phyloP scores from a whole-genome alignment of 495 filamentous ascomycete species.

The Trichoderma gamsii region DNA sequence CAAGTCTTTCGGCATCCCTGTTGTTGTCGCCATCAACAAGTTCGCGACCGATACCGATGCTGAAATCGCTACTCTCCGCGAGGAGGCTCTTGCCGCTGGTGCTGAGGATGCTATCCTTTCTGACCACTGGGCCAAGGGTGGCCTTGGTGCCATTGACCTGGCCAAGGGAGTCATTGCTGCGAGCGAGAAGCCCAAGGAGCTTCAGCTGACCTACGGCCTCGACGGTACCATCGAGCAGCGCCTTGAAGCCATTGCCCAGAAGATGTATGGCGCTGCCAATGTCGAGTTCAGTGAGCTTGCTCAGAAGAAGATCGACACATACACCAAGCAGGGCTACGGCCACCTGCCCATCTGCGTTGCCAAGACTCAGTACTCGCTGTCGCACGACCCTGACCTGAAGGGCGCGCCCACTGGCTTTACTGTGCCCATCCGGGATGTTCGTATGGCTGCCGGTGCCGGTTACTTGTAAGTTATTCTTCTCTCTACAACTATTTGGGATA shows the following conservation, averaged over 20 bases:
- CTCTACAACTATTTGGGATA: not conserved
- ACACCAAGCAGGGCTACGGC: conserved; percentile 84
- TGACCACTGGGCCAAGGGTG: conserved; percentile 96
- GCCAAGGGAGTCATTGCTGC: conserved; percentile 81
- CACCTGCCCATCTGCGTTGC: conserved; percentile 94
- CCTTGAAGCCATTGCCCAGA: conserved; percentile 82
- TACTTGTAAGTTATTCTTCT: conserved; percentile 59
- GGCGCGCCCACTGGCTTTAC: conserved; percentile 96
- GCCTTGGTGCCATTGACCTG: conserved; percentile 82
- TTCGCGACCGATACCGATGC: conserved; percentile 91
- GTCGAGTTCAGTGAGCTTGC: conserved; percentile 93
- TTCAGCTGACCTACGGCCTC: conserved; percentile 79
- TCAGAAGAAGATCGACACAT: conserved; percentile 91
- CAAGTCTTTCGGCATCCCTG: conserved; percentile 78
- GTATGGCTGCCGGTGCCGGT: conserved; percentile 88
- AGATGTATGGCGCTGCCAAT: conserved; percentile 87
- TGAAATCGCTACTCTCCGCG: conserved; percentile 79
- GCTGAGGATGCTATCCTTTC: conserved; percentile 90
- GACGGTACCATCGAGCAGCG: conserved; percentile 79
- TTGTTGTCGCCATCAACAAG: conserved; percentile 97
- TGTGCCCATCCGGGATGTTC: conserved; percentile 88
- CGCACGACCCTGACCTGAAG: conserved; percentile 88
- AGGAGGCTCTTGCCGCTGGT: conserved; percentile 87
- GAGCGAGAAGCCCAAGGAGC: conserved; percentile 78
- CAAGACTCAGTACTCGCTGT: conserved; percentile 97